phyloP scores from a whole-genome alignment of 331 rosid genomes.

The Acacia pycnantha region DNA sequence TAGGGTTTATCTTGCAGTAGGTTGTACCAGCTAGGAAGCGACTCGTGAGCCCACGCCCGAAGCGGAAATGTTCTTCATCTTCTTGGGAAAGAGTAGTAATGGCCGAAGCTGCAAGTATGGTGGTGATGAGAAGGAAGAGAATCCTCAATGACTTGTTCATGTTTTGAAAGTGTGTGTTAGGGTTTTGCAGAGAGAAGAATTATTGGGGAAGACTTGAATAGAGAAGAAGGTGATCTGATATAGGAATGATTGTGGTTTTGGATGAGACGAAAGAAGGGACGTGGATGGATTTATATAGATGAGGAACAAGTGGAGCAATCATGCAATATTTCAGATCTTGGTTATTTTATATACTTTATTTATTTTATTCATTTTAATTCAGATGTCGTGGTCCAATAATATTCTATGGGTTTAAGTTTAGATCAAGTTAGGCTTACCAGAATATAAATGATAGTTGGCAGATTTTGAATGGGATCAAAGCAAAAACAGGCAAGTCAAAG shows the following conservation, averaged over 20 bases:
- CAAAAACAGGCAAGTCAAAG: constrained; percentile 10
- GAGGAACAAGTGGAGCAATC: not conserved
- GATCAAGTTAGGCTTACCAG: not conserved
- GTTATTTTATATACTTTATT: no score
- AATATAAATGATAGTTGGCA: not conserved
- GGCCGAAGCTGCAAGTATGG: constrained; percentile 37
- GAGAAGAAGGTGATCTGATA: not conserved
- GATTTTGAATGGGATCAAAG: not conserved
- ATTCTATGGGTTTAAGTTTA: not conserved
- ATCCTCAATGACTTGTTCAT: constrained; percentile 33
- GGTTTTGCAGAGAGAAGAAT: not conserved
- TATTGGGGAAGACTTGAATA: not conserved
- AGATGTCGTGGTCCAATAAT: not conserved
- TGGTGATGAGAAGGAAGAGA: constrained; percentile 30
- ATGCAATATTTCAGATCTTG: no score
- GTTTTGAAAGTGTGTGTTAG: not conserved
- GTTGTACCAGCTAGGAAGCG: constrained; percentile 29
- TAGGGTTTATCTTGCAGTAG: constrained; percentile 41
- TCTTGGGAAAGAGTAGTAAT: constrained; percentile 25
- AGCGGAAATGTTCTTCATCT: not conserved
- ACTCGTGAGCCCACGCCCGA: constrained; percentile 11
- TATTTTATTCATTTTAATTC: not conserved
- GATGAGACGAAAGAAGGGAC: constrained; percentile 6
- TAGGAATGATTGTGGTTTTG: not conserved
- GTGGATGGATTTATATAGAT: not conserved